Conservation (phyloP, 768 basidiomycete species). For the Macrolepiota albuminosa region DNA sequence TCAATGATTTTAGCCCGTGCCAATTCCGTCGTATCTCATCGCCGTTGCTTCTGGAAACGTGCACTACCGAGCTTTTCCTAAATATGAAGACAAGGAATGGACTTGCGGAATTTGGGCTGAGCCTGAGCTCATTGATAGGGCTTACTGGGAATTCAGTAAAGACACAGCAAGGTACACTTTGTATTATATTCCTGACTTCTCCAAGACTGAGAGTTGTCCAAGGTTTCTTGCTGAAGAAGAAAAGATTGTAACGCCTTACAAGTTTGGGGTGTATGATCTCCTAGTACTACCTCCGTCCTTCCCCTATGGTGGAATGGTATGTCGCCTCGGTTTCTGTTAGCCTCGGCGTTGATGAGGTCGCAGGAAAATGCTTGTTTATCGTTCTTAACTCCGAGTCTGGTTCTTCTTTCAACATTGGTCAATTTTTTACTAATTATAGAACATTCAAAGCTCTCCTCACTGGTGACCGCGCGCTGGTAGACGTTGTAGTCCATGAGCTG, state of each 20-base stretch:
- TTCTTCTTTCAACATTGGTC: neutral
- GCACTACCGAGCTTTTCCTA: slow-evolving; percentile 61
- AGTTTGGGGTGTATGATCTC: slow-evolving; percentile 85
- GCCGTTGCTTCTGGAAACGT: slow-evolving; percentile 88
- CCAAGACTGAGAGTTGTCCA: neutral
- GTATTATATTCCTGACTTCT: neutral
- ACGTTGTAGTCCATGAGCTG: slow-evolving; percentile 85
- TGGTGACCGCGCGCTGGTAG: slow-evolving; percentile 81
- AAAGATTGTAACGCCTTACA: slow-evolving; percentile 67
- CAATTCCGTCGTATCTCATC: slow-evolving; percentile 89
- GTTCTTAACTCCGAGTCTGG: slow-evolving; percentile 82
- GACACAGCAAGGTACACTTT: slow-evolving; percentile 68
- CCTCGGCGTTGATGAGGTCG: slow-evolving; percentile 4
- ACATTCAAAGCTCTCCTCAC: slow-evolving; percentile 61
- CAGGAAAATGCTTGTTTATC: slow-evolving; percentile 89
- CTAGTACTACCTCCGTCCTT: slow-evolving; percentile 88
- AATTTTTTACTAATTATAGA: neutral
- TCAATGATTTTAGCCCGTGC: slow-evolving; percentile 49
- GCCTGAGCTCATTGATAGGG: slow-evolving; percentile 70
- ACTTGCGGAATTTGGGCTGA: slow-evolving; percentile 88
- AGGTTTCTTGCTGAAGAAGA: slow-evolving; percentile 81
- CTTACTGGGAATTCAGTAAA: slow-evolving; percentile 84
- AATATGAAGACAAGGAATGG: slow-evolving; percentile 65
- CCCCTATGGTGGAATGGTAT: slow-evolving; percentile 85
- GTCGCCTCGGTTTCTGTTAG: neutral